Percentiles rank a stretch among this genome's conserved stretches.
Evolutionary conservation across 768 basidiomycete species (phyloP).

Genomic region (Mycena galopus): DNA sequence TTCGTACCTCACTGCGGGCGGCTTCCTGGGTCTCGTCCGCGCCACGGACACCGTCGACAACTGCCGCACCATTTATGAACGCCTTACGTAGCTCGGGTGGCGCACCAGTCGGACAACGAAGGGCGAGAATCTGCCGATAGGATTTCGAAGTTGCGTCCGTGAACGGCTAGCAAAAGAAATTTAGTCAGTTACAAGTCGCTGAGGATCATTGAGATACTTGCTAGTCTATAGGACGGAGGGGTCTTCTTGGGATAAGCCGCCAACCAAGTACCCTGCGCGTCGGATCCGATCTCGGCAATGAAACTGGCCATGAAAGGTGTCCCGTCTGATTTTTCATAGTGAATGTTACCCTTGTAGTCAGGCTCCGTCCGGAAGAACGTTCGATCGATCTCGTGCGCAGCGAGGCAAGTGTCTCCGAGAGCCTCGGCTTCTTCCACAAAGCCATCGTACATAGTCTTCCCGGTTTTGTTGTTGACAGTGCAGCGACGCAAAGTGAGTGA

Average conservation of each 20-base stretch:
- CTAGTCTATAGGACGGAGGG: slow-evolving; percentile 6
- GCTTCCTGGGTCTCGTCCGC: slow-evolving; percentile 8
- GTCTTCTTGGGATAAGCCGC: slow-evolving; percentile 14
- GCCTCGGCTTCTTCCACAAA: too few species aligned
- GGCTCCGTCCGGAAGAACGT: slow-evolving; percentile 1
- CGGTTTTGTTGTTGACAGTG: too few species aligned
- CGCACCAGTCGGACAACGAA: slow-evolving; percentile 8
- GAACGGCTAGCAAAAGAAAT: slow-evolving; percentile 15
- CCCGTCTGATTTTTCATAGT: neutral
- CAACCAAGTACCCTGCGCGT: slow-evolving; percentile 15
- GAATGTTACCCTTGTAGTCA: slow-evolving; percentile 1
- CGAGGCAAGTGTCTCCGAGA: too few species aligned
- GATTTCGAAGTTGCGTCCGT: slow-evolving; percentile 7
- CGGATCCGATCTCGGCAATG: slow-evolving; percentile 26
- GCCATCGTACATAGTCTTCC: too few species aligned
- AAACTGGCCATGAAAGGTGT: slow-evolving; percentile 18
- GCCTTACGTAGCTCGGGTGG: neutral
- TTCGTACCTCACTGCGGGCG: neutral
- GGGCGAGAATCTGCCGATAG: slow-evolving; percentile 3
- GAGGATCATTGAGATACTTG: slow-evolving; percentile 2
- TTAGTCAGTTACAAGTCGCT: neutral
- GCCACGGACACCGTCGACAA: slow-evolving; percentile 2
- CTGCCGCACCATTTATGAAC: slow-evolving; percentile 6
- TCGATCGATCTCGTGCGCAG: neutral
- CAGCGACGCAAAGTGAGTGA: too few species aligned